A percentile compares a stretch with the other conserved stretches of the same genome.
Conservation (phyloP, 345 rosid genomes). For the Eucalyptus sp. region DNA sequence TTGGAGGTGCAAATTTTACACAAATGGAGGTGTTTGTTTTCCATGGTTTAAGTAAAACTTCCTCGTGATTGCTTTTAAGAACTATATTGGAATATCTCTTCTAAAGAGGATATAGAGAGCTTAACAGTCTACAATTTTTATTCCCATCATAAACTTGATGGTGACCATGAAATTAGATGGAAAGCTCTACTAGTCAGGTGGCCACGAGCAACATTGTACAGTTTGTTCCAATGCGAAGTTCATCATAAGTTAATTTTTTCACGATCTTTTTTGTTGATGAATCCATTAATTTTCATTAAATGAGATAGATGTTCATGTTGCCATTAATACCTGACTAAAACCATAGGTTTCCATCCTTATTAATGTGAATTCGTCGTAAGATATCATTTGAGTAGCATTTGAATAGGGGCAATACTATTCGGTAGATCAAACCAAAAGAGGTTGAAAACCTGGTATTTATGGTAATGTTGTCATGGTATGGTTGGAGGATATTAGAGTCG, state of each 20-base stretch:
- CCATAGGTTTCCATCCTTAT: too few species aligned
- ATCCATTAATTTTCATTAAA: too few species aligned
- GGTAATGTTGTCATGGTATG: not conserved
- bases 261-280: not conserved
- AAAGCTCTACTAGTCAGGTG: constrained; percentile 56
- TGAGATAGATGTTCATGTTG: too few species aligned
- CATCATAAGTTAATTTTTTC: constrained; percentile 31
- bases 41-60: not conserved
- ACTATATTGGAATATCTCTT: not conserved
- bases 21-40: constrained; percentile 63
- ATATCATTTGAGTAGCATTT: too few species aligned
- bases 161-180: constrained; percentile 55
- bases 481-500: not conserved
- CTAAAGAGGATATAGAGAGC: not conserved
- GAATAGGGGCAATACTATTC: too few species aligned
- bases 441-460: not conserved
- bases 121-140: not conserved
- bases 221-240: constrained; percentile 68
- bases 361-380: too few species aligned
- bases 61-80: not conserved
- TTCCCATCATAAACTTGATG: constrained; percentile 47
- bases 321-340: too few species aligned
- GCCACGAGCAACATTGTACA: constrained; percentile 82
- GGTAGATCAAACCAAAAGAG: not conserved
- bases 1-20: constrained; percentile 62